Percentiles rank a stretch among this genome's conserved stretches.
These are phyloP conservation scores for Eucalyptus pauciflora DNA, from an alignment of 345 rosid genomes.

Conservation along the genomic window DNA sequence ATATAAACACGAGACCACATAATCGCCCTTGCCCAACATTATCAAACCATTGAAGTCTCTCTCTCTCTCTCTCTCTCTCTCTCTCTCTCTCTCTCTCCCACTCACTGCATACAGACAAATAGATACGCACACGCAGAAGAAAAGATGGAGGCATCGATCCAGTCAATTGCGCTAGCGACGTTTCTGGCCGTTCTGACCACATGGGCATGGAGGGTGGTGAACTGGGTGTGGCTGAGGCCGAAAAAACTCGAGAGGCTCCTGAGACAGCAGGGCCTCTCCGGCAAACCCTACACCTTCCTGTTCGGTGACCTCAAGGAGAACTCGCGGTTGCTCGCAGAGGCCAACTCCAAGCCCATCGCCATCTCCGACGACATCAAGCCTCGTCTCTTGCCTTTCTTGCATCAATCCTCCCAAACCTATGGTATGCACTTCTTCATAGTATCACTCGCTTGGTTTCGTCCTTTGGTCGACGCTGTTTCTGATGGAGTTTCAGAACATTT, in stretches of 20 bases:
- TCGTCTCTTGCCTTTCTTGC: not conserved
- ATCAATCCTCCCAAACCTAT: not conserved
- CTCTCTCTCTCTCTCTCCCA: too few relatives aligned
- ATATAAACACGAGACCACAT: not conserved
- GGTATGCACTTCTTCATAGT: not conserved
- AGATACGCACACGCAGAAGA: not conserved
- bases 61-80: too few relatives aligned
- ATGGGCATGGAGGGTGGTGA: not conserved
- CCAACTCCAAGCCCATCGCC: not conserved
- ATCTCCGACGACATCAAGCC: not conserved
- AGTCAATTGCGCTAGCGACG: not conserved
- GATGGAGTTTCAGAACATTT: not conserved
- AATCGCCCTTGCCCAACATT: not conserved
- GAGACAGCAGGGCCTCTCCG: constrained; percentile 7
- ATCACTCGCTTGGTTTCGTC: not conserved
- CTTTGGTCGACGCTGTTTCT: not conserved
- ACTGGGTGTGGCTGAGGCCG: constrained; percentile 24
- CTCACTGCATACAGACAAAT: not conserved
- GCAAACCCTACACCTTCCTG: constrained; percentile 2
- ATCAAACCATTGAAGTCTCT: not conserved
- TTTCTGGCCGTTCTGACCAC: not conserved
- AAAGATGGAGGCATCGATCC: not conserved
- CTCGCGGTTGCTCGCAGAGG: not conserved
- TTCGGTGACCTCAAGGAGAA: not conserved
- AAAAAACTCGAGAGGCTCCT: constrained; percentile 11